phyloP scores from a whole-genome alignment of 2,329 filamentous ascomycete genomes.

The Apiospora pterosperma region DNA sequence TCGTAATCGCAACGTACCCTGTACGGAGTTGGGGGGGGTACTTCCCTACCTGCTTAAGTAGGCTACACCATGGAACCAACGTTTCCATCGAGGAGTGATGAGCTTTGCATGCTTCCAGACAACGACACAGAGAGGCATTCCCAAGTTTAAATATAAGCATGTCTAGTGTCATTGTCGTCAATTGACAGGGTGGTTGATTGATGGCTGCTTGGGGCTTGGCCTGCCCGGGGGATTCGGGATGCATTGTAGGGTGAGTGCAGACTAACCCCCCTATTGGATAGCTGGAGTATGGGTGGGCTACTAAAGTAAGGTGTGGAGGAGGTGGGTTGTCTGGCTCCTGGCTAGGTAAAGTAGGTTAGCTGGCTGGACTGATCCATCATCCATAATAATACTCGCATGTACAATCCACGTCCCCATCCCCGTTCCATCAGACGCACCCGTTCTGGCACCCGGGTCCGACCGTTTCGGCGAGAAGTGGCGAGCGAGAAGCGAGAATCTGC shows the following conservation, averaged over 20 bases:
- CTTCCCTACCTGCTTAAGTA: no score
- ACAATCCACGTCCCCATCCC: neutral
- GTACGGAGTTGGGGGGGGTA: no score
- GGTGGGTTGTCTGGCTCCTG: conserved; percentile 3
- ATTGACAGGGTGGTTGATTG: neutral
- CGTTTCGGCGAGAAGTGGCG: conserved; percentile 4
- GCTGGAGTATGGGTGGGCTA: neutral
- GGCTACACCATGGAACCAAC: neutral
- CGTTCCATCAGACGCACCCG: neutral
- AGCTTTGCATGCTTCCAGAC: neutral
- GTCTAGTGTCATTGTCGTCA: neutral
- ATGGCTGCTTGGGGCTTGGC: conserved; percentile 3
- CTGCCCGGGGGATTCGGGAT: neutral
- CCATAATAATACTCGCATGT: no score
- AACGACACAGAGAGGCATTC: neutral
- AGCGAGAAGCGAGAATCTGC: neutral
- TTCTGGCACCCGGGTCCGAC: conserved; percentile 1
- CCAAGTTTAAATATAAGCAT: neutral
- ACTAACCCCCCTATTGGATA: neutral
- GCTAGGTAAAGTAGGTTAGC: neutral
- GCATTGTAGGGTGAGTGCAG: conserved; percentile 2
- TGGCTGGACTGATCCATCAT: neutral
- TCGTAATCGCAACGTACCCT: neutral
- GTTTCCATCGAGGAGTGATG: neutral
- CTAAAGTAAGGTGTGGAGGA: conserved; percentile 1